phyloP scores from a whole-genome alignment of 1,139 yeast species.

The Blastobotrys persicus region DNA sequence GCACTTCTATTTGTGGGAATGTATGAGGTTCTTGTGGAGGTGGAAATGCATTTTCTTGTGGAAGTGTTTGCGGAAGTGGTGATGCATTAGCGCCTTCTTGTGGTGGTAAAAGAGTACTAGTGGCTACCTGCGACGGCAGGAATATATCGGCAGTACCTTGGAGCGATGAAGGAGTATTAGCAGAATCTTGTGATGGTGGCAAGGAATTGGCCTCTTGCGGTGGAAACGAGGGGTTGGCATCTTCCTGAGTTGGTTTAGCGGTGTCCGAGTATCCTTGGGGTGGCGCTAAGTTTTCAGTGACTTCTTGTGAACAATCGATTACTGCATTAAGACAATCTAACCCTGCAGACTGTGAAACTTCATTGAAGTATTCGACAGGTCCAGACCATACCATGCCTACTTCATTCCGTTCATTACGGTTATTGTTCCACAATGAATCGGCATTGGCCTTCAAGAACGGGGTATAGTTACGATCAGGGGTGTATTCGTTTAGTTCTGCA shows the following conservation, averaged over 20 bases:
- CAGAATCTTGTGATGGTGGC: too few species aligned
- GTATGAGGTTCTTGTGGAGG: background rate
- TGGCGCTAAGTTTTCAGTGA: too few species aligned
- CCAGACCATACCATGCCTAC: conserved; percentile 16
- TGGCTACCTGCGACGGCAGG: too few species aligned
- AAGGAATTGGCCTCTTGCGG: too few species aligned
- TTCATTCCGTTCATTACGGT: conserved; percentile 8
- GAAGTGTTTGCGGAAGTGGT: background rate
- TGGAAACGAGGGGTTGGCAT: too few species aligned
- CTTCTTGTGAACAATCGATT: background rate
- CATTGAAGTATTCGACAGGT: background rate
- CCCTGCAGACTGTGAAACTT: conserved; percentile 4
- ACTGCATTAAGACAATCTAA: conserved; percentile 1
- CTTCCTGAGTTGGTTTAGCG: too few species aligned
- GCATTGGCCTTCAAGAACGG: conserved; percentile 14
- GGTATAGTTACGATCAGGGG: conserved; percentile 11
- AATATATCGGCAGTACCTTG: too few species aligned
- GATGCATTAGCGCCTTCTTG: too few species aligned
- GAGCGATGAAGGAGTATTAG: too few species aligned
- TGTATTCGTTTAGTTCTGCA: conserved; percentile 12
- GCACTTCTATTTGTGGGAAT: too few species aligned
- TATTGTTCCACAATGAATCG: conserved; percentile 10
- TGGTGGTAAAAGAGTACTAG: too few species aligned
- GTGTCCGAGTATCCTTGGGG: too few species aligned
- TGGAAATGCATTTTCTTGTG: background rate